These are phyloP conservation scores for Dactylellina cionopaga DNA, from an alignment of 2,329 filamentous ascomycete genomes.

Conservation along the genomic window DNA sequence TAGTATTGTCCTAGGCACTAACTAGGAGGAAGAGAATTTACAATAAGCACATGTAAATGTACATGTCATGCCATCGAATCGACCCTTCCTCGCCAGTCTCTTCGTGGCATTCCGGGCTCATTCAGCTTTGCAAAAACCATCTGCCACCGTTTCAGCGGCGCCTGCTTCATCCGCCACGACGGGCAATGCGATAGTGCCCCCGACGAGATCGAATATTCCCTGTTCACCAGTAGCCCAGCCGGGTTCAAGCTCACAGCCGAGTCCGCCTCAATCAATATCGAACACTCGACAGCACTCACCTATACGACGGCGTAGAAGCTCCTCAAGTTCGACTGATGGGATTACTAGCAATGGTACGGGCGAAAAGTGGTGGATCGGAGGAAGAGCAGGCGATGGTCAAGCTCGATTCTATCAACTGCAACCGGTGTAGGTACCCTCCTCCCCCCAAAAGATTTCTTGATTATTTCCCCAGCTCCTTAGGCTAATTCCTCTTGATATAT, in stretches of 20 bases:
- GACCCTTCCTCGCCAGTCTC: constrained; percentile 74
- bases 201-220: constrained; percentile 45
- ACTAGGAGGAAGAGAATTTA: neutral
- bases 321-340: constrained; percentile 55
- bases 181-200: constrained; percentile 53
- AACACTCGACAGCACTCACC: constrained; percentile 53
- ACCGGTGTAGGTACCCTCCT: constrained; percentile 55
- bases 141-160: constrained; percentile 57
- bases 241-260: constrained; percentile 50
- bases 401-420: constrained; percentile 58
- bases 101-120: constrained; percentile 74
- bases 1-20: neutral
- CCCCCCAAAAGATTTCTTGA: neutral
- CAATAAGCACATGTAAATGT: constrained; percentile 48
- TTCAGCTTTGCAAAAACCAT: constrained; percentile 69
- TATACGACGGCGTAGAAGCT: constrained; percentile 54
- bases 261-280: constrained; percentile 52
- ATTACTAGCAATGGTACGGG: constrained; percentile 55
- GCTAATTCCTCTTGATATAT: constrained; percentile 9
- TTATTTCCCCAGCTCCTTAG: neutral
- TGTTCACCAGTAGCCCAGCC: constrained; percentile 41
- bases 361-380: constrained; percentile 58
- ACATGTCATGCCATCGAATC: constrained; percentile 70
- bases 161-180: constrained; percentile 53
- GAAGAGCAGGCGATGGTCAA: constrained; percentile 57